Percentiles rank a stretch among this genome's conserved stretches.
Conservation (phyloP, 179 eudicot species). For the Spinacia oleracea region DNA sequence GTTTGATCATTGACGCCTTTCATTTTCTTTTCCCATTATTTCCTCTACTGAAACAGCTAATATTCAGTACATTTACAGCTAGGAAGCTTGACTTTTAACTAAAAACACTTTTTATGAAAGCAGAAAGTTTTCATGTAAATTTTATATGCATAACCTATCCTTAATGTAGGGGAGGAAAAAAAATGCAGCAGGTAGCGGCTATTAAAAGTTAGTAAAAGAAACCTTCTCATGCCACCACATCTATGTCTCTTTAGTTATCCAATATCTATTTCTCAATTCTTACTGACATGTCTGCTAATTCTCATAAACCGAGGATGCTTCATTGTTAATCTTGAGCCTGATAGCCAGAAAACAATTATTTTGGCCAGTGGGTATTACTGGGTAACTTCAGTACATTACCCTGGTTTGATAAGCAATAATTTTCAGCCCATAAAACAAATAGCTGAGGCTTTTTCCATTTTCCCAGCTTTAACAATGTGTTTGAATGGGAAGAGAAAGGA, state of each 20-base stretch:
- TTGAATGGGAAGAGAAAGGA: not conserved
- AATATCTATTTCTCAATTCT: not conserved
- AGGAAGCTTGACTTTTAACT: not conserved
- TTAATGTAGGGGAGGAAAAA: not conserved
- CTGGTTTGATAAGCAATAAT: not conserved
- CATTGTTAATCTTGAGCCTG: not conserved
- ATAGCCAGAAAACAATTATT: not conserved
- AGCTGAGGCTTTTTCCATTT: not conserved
- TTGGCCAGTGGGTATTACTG: not conserved
- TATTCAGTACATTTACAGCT: not conserved
- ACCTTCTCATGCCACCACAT: not conserved
- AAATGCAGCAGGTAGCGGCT: not conserved
- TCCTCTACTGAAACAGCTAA: not conserved
- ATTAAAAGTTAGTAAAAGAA: not conserved
- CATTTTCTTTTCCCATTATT: not conserved
- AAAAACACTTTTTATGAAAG: not conserved
- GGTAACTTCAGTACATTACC: not conserved
- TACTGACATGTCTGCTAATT: not conserved
- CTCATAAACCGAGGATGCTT: not conserved
- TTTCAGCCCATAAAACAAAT: not conserved
- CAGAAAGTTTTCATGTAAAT: not conserved
- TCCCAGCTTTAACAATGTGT: not conserved
- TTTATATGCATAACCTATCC: not conserved
- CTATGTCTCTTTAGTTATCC: not conserved
- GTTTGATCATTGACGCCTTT: not conserved